These are phyloP conservation scores for Trametes polyzona DNA, from an alignment of 1,284 basidiomycete species.

Conservation along the genomic window DNA sequence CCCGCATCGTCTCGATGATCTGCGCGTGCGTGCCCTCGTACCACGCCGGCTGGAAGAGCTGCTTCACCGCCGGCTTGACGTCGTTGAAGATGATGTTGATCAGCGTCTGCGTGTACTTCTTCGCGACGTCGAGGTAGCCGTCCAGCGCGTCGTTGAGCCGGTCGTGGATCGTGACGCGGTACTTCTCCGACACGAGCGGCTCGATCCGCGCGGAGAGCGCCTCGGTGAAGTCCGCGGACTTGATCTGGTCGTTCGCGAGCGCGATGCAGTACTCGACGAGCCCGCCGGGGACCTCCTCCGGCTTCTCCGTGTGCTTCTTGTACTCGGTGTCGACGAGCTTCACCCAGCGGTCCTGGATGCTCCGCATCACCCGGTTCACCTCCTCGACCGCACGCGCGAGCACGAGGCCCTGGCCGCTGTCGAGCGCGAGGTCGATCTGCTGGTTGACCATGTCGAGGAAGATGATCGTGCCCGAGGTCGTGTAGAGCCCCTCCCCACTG, in stretches of 20 bases:
- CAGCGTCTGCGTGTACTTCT: conserved; percentile 93
- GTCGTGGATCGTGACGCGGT: conserved; percentile 82
- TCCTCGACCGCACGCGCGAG: conserved; percentile 91
- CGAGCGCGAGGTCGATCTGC: conserved; percentile 93
- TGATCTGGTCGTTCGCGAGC: conserved; percentile 98
- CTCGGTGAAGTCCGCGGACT: conserved; percentile 94
- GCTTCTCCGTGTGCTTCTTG: conserved; percentile 86
- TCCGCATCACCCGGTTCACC: conserved; percentile 87
- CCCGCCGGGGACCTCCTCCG: conserved; percentile 87
- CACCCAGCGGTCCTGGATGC: conserved; percentile 90
- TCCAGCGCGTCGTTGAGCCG: conserved; percentile 96
- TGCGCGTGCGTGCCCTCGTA: conserved; percentile 86
- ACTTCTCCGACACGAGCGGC: conserved; percentile 92
- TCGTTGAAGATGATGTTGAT: conserved; percentile 97
- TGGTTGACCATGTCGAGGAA: conserved; percentile 99
- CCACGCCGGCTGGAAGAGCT: conserved; percentile 86
- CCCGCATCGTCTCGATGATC: conserved; percentile 94
- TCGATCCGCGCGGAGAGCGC: conserved; percentile 86
- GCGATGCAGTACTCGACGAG: conserved; percentile 97
- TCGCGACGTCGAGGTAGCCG: conserved; percentile 97
- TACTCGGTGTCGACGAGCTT: conserved; percentile 85
- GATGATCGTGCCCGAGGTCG: conserved; percentile 91
- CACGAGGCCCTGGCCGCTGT: conserved; percentile 94
- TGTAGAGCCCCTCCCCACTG: conserved; percentile 89
- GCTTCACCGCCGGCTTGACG: conserved; percentile 86